Evolutionary conservation across 2,329 filamentous ascomycete genomes (phyloP), one percentile per base, ranked within the genome.

Genomic region (Trichophyton benhamiae): DNA sequence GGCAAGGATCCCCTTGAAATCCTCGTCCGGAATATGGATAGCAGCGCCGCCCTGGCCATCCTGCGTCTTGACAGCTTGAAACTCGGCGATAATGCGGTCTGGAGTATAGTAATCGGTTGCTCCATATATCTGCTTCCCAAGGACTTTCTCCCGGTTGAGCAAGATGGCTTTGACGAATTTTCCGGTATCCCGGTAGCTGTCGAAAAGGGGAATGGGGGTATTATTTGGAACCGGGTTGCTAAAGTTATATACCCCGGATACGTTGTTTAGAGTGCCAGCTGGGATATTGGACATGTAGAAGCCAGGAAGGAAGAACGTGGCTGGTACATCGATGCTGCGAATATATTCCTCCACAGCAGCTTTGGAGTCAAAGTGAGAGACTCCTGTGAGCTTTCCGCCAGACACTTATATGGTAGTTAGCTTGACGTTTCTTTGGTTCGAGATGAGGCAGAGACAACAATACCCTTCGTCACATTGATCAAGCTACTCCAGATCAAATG

Each of bases 131-230:
- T 68, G 73, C 64, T 75, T 76, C 13, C 77, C 78, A 1, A 75
- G 69, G 22, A 76, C 76, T 57, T 72, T 72, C 0, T 77, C 76
- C 0, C 76, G 76, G 13, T 80, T 65, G 27, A 72, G 70, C 3
- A 75, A 65, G 3, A 67, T 67, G 0, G 68, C 71, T 2, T 67
- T 69, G 41, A 74, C 72, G 58, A 69, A 74, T 61, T 75, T 75
- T 7, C 79, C 80, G 0, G 75, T 77, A 61, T 82, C 78, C 0
- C 66, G 67, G 0, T 68, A 70, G 15, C 74, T 73, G 61, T 80
- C 77, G 60, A 82, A 72, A 44, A 78, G 67, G 0, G 79, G 79
- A 2, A 81, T 61, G 52, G 68, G 65, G 0, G 72, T 68, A 13
- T 69, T 67, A 36, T 68, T 61, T n/a, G 61, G 36, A 63, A 67